phyloP scores from a whole-genome alignment of 768 basidiomycete species.

The Exidia glandulosa region DNA sequence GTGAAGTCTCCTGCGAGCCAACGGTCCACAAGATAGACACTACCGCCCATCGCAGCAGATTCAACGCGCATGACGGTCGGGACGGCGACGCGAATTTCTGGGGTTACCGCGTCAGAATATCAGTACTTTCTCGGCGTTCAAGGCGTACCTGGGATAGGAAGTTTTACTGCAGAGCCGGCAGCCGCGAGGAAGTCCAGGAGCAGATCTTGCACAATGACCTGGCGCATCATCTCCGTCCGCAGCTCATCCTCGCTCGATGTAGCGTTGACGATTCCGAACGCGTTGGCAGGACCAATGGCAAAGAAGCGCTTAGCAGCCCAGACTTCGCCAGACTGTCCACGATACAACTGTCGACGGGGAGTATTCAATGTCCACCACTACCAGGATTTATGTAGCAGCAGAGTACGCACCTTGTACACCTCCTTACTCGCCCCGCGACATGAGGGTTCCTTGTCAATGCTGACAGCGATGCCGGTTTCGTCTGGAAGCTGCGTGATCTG shows the following conservation, averaged over 20 bases:
- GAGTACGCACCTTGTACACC: background rate
- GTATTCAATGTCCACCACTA: background rate
- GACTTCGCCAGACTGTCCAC: background rate
- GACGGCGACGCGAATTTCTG: background rate
- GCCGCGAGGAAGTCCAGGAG: background rate
- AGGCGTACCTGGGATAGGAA: background rate
- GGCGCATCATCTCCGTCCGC: constrained; percentile 3
- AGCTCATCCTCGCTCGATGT: background rate
- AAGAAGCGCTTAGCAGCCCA: background rate
- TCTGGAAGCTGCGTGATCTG: background rate
- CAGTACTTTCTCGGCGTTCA: background rate
- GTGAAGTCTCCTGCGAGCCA: background rate
- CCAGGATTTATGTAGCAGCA: too few species aligned
- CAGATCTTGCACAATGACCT: constrained; percentile 12
- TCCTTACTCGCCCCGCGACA: background rate
- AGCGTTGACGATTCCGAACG: background rate
- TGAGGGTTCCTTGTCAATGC: background rate
- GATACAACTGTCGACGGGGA: background rate
- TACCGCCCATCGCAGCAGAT: background rate
- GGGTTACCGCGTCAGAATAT: too few species aligned
- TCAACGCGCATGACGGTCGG: background rate
- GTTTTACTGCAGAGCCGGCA: background rate
- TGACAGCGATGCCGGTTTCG: background rate
- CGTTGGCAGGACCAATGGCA: background rate
- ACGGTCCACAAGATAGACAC: background rate